Evolutionary conservation across 192 early-diverging fungal species (phyloP), one percentile per base, ranked within the genome.

Genomic region (Backusella circina): DNA sequence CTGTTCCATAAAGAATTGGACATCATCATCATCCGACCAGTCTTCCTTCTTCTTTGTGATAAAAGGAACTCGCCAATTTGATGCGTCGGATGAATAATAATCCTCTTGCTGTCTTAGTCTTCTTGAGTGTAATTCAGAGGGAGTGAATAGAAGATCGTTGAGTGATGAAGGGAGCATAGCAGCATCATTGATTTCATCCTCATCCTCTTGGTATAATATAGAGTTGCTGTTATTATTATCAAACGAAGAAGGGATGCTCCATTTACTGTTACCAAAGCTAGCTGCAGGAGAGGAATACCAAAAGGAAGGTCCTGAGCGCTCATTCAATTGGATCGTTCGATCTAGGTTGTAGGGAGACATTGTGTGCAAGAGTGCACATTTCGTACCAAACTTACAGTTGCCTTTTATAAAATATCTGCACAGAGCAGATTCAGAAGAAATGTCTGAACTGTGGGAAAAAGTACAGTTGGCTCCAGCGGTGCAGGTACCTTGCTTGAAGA

Each of bases 321-420:
- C 51, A 57, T 57, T 57, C 51, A 57, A 57, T 57, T 9, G 21
- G 23, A 12, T 26, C 23, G 23, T 28, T 57, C 3, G 51, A 44
- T 37, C 37, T 9, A 28, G 23, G 16, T 38, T 70, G 12, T 31
- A 72, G 16, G 74, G 71, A 26, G 75, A 77, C 54, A 81, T 61
- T 15, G 82, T 82, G 57, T 90, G 89, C 13, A 85, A 81, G 13
- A 94, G 82, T 0, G 92, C 91, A 71, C 92, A 94, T 73, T 91
- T 92, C 73, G 77, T 89, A 23, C 90, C 92, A 83, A 91, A 93
- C 71, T 90, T 91, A 86, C 92, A 93, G 36, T 91, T 91, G 28
- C 92, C 92, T 79, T 93, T 93, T 35, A 89, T 70, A 75, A 86
- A 92, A 75, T 92, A 94, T 75, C 92, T 92, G 89, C 92, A 94